A percentile compares a stretch with the other conserved stretches of the same genome.
Conservation (phyloP, 2,329 filamentous ascomycete genomes). For the Penicillium sumatraense region DNA sequence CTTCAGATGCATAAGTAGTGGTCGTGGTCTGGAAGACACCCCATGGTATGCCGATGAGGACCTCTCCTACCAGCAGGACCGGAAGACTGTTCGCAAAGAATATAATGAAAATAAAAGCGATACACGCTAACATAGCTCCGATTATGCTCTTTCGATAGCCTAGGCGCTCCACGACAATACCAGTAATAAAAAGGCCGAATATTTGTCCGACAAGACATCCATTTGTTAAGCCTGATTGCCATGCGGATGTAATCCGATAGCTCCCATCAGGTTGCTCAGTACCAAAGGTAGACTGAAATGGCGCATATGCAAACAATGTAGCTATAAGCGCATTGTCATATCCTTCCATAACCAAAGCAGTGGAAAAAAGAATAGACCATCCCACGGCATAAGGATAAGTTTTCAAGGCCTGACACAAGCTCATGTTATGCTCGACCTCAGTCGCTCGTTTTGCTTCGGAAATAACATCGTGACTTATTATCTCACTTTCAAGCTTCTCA, state of each 20-base stretch:
- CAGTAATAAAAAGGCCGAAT: background rate
- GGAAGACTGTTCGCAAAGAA: slow-evolving; percentile 54
- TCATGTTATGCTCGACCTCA: background rate
- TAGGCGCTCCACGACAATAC: background rate
- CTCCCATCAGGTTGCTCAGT: background rate
- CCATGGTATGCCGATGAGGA: slow-evolving; percentile 14
- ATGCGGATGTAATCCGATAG: background rate
- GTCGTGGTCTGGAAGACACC: slow-evolving; percentile 11
- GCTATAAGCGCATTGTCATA: slow-evolving; percentile 42
- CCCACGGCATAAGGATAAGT: slow-evolving; percentile 14
- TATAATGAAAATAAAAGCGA: background rate
- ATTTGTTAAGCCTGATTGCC: background rate
- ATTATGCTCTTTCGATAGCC: background rate
- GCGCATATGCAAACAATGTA: slow-evolving; percentile 23
- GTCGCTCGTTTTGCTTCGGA: background rate
- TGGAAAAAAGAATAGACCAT: slow-evolving; percentile 43
- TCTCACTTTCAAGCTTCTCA: background rate
- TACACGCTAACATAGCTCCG: background rate
- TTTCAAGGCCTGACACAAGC: background rate
- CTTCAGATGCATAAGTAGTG: slow-evolving; percentile 13
- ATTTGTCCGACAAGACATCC: background rate
- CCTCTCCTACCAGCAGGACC: slow-evolving; percentile 52
- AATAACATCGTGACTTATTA: slow-evolving; percentile 32
- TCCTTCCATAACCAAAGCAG: slow-evolving; percentile 46
- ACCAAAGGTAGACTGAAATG: slow-evolving; percentile 27